Evolutionary conservation across 208 protist species (phyloP).

Genomic region (Endotrypanum monterogeii): DNA sequence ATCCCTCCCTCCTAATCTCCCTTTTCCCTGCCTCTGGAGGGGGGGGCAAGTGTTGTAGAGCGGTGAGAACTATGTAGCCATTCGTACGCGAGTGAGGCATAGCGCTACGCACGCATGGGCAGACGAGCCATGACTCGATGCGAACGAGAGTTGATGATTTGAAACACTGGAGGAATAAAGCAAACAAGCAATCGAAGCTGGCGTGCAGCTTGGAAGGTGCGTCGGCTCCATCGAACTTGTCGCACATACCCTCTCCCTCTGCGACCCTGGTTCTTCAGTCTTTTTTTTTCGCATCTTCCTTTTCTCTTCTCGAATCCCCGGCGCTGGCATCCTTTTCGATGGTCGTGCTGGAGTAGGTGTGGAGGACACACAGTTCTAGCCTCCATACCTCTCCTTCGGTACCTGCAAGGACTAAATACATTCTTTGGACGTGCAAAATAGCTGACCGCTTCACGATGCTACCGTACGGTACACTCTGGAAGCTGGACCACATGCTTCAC

Average conservation of each 20-base stretch:
- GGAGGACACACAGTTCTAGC: too few species aligned
- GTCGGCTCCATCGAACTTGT: neutral
- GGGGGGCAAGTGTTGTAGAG: too few species aligned
- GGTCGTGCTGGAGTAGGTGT: neutral
- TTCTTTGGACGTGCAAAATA: neutral
- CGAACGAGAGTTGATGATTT: neutral
- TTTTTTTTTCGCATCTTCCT: neutral
- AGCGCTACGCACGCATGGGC: neutral
- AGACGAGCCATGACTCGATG: neutral
- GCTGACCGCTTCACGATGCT: constrained; percentile 34
- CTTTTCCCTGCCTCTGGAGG: too few species aligned
- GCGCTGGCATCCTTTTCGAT: neutral
- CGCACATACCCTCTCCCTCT: neutral
- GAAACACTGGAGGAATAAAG: neutral
- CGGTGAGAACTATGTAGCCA: neutral
- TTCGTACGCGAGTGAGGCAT: neutral
- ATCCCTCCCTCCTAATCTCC: too few species aligned
- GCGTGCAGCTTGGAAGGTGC: neutral
- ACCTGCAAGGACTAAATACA: neutral
- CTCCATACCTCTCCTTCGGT: neutral
- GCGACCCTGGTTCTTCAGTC: neutral
- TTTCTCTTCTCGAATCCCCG: neutral
- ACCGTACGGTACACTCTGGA: constrained; percentile 57
- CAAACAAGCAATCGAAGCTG: neutral
- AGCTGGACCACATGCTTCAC: constrained; percentile 58